Conservation (phyloP, 306 rosid species). For the Quercus gilva region DNA sequence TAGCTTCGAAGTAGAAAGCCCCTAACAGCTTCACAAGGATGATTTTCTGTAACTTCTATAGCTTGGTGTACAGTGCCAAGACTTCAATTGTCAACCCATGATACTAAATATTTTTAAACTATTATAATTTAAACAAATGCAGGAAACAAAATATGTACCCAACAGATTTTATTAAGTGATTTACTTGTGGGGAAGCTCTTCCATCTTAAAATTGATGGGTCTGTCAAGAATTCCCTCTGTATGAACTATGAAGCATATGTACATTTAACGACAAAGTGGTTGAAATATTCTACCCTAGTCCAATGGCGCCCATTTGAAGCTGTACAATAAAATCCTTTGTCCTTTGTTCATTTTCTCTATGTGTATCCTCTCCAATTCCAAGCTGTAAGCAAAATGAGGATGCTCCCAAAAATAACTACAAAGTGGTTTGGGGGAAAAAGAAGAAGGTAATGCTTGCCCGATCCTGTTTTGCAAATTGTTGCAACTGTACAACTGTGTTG, state of each 20-base stretch:
- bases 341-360: slow-evolving; percentile 23
- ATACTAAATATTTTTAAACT: background rate
- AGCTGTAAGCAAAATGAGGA: background rate
- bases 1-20: background rate
- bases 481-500: slow-evolving; percentile 27
- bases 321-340: slow-evolving; percentile 33
- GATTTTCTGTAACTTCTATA: background rate
- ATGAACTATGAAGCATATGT: slow-evolving; percentile 23
- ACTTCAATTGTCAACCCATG: background rate
- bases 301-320: slow-evolving; percentile 36
- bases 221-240: background rate
- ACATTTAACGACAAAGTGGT: slow-evolving; percentile 22
- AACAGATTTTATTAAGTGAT: background rate
- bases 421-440: background rate
- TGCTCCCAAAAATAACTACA: slow-evolving; percentile 3
- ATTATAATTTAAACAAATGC: background rate
- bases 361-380: slow-evolving; percentile 19
- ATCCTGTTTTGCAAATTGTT: slow-evolving; percentile 24
- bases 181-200: background rate
- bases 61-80: background rate
- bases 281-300: slow-evolving; percentile 19
- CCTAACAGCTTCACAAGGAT: background rate
- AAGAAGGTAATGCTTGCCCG: background rate
- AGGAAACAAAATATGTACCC: background rate
- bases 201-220: slow-evolving; percentile 16